Evolutionary conservation across 2,329 filamentous ascomycete genomes (phyloP).

Genomic region (Fusarium stilboides): DNA sequence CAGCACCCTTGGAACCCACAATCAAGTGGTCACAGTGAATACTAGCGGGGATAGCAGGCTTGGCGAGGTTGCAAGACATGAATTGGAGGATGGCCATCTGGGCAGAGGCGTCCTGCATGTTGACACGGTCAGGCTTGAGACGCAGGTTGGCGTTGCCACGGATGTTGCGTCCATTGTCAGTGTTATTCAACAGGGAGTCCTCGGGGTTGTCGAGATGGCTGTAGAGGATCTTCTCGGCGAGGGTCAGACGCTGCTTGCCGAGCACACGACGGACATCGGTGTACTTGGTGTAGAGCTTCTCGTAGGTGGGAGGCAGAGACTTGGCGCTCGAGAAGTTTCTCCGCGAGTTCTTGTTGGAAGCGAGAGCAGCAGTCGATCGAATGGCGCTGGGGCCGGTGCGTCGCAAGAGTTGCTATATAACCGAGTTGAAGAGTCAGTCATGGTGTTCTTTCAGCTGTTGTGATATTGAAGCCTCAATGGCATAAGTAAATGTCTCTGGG

Average conservation of each 20-base stretch:
- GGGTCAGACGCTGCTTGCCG: slow-evolving; percentile 77
- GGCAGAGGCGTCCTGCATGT: slow-evolving; percentile 98
- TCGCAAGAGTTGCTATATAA: slow-evolving; percentile 57
- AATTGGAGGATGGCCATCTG: slow-evolving; percentile 99
- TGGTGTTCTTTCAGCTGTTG: slow-evolving; percentile 3
- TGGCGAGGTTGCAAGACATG: slow-evolving; percentile 94
- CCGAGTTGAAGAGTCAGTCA: slow-evolving; percentile 25
- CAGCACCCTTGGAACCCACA: slow-evolving; percentile 91
- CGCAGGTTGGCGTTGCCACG: slow-evolving; percentile 93
- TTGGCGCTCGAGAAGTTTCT: slow-evolving; percentile 59
- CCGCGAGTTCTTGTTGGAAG: slow-evolving; percentile 55
- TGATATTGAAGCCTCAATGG: slow-evolving; percentile 22
- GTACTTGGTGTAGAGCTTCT: slow-evolving; percentile 84
- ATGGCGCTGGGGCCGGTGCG: slow-evolving; percentile 54
- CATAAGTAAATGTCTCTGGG: not conserved
- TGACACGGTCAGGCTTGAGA: slow-evolving; percentile 96
- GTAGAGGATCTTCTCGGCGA: slow-evolving; percentile 99
- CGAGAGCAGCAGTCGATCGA: slow-evolving; percentile 43
- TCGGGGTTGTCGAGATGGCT: slow-evolving; percentile 92
- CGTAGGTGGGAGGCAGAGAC: slow-evolving; percentile 79
- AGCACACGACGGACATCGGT: slow-evolving; percentile 82
- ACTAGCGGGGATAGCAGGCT: slow-evolving; percentile 93
- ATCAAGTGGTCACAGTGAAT: slow-evolving; percentile 99
- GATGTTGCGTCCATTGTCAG: slow-evolving; percentile 86
- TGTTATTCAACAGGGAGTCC: slow-evolving; percentile 86